Evolutionary conservation across 1,284 basidiomycete genomes (phyloP), one percentile per base, ranked within the genome.

Genomic region (Neolentinus lepideus): DNA sequence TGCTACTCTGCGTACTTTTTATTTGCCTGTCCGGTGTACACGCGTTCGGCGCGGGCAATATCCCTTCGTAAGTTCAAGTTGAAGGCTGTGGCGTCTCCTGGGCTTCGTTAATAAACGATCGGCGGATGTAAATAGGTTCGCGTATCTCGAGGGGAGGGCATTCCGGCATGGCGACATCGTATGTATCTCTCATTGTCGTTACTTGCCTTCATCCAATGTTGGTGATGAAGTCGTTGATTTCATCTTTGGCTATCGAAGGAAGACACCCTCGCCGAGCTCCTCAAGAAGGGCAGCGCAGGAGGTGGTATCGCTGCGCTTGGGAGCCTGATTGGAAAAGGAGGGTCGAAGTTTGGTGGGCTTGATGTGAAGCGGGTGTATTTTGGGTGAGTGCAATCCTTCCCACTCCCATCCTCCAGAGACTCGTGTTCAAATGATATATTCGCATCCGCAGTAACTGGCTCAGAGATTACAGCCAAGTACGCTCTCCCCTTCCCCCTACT

Each of bases 131-230:
- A 59, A 19, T 61, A 86, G 84, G 48, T 88, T 83, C 64, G 83
- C 85, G 10, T 89, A 83, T 66, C 73, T 89, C 70, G 86, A 90
- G 65, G 86, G 89, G 51, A 83, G 79, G 61, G 91, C 91, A 0
- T 93, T 90, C 69, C 75, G 91, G 50, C 91, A 94, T 67, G 91
- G 91, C 36, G 90, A 93, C 69, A 92, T 93, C 59, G 90, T 91
- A 63, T 65, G 82, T 69, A 53, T 11, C n/a, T n/a, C n/a, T 51
- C 53, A 46, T 29, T 48, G 26, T 29, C 29, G 51, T 56, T 53
- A 31, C 27, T 24, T 51, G 24, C 27, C 36, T 27, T n/a, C n/a
- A n/a, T n/a, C n/a, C 47, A 21, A 47, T 11, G 43, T 50, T 9
- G 48, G 27, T 47, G 12, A 21, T 45, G 38, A 19, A 8, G n/a